Evolutionary conservation across 2,329 filamentous ascomycete species (phyloP).

Genomic region (Rosellinia necatrix): DNA sequence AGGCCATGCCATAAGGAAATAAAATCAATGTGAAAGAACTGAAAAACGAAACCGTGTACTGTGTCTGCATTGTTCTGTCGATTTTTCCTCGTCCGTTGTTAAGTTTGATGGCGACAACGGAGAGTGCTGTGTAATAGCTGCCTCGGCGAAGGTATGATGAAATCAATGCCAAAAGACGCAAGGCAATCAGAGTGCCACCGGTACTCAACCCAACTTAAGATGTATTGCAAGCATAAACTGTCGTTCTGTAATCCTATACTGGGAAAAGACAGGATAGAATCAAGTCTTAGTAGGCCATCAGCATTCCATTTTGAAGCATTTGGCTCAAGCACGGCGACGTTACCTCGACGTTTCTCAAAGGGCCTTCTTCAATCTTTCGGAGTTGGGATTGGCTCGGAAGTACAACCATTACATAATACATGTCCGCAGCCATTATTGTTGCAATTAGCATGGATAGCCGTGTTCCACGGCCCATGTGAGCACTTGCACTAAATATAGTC

Average conservation of each 20-base stretch:
- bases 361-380: not conserved
- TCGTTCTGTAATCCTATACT: too few relatives aligned
- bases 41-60: conserved; percentile 1
- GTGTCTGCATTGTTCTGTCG: conserved; percentile 13
- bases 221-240: not conserved
- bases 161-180: not conserved
- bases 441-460: too few relatives aligned
- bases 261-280: not conserved
- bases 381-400: too few relatives aligned
- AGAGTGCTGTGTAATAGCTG: not conserved
- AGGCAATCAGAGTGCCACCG: not conserved
- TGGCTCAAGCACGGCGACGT: too few relatives aligned
- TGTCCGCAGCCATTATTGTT: too few relatives aligned
- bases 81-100: not conserved
- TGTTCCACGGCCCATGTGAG: too few relatives aligned
- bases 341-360: not conserved
- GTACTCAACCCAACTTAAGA: not conserved
- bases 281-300: not conserved
- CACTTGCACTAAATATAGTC: too few relatives aligned
- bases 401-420: too few relatives aligned
- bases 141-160: not conserved
- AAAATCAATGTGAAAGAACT: not conserved
- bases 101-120: not conserved
- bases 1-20: not conserved
- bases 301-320: not conserved